phyloP scores from a whole-genome alignment of 192 early-diverging fungal species.

The Rhizophagus clarus region DNA sequence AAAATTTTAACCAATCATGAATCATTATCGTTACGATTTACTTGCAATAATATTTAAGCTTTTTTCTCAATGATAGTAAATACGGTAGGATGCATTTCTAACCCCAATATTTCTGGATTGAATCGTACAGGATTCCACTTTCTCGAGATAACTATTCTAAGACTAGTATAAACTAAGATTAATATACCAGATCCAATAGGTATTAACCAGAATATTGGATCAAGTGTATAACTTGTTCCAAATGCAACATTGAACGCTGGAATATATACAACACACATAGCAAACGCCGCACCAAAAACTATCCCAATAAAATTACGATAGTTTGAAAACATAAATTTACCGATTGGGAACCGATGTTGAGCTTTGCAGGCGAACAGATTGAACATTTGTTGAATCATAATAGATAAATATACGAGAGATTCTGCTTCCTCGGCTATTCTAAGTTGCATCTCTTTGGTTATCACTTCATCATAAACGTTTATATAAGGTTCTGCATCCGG shows the following conservation, averaged over 20 bases:
- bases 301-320: conserved; percentile 68
- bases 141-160: conserved; percentile 65
- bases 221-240: conserved; percentile 65
- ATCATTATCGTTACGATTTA: no score
- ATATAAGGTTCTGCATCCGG: conserved; percentile 51
- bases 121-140: conserved; percentile 63
- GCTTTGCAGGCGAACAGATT: conserved; percentile 95
- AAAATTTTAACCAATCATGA: no score
- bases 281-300: conserved; percentile 64
- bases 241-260: conserved; percentile 82
- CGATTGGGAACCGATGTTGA: conserved; percentile 75
- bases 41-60: no score
- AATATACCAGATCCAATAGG: conserved; percentile 81
- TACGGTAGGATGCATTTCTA: conserved; percentile 58
- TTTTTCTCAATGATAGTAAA: conserved; percentile 18
- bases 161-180: conserved; percentile 72
- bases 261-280: conserved; percentile 80
- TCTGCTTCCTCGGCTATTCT: conserved; percentile 80
- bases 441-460: conserved; percentile 59
- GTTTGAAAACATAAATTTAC: conserved; percentile 84
- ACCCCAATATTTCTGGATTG: conserved; percentile 77
- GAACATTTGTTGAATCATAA: conserved; percentile 90
- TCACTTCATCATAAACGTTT: conserved; percentile 30
- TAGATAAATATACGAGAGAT: conserved; percentile 71
- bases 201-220: conserved; percentile 80